Percentiles rank a stretch among this genome's conserved stretches.
Conservation (phyloP, 2,329 filamentous ascomycete genomes). For the Claviceps capensis region DNA sequence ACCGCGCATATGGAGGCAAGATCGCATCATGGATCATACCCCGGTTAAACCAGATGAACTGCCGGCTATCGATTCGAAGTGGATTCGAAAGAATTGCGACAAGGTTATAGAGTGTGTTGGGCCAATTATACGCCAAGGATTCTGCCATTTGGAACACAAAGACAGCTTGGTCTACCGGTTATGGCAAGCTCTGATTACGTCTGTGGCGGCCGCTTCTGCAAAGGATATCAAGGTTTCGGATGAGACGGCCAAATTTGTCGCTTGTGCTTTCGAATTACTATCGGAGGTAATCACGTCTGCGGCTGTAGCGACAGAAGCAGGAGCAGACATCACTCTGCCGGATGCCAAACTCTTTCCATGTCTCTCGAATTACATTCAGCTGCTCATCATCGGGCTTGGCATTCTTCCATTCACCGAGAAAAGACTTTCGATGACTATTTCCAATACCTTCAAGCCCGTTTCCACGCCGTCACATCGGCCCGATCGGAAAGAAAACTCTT, state of each 20-base stretch:
- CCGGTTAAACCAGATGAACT: constrained; percentile 57
- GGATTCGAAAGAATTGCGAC: constrained; percentile 61
- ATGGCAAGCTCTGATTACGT: constrained; percentile 48
- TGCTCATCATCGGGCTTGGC: constrained; percentile 38
- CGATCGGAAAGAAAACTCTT: constrained; percentile 36
- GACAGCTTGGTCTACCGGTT: constrained; percentile 39
- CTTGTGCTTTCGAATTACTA: constrained; percentile 55
- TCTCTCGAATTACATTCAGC: constrained; percentile 35
- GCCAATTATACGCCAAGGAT: constrained; percentile 46
- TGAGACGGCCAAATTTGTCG: constrained; percentile 70
- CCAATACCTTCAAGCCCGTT: constrained; percentile 46
- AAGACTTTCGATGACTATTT: constrained; percentile 33
- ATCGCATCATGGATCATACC: constrained; percentile 49
- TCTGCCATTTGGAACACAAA: constrained; percentile 47
- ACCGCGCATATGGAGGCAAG: constrained; percentile 56
- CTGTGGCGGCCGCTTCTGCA: constrained; percentile 52
- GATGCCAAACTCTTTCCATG: constrained; percentile 39
- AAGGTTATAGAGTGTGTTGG: constrained; percentile 50
- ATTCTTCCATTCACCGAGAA: constrained; percentile 50
- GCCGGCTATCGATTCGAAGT: constrained; percentile 72
- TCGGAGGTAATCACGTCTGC: constrained; percentile 32
- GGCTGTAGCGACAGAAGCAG: neutral
- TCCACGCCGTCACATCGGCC: constrained; percentile 53
- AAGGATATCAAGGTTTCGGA: constrained; percentile 85
- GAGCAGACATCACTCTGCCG: constrained; percentile 11